Evolutionary conservation across 1,139 yeast genomes (phyloP), one percentile per base, ranked within the genome.

Genomic region (Kodamaea alishanica): DNA sequence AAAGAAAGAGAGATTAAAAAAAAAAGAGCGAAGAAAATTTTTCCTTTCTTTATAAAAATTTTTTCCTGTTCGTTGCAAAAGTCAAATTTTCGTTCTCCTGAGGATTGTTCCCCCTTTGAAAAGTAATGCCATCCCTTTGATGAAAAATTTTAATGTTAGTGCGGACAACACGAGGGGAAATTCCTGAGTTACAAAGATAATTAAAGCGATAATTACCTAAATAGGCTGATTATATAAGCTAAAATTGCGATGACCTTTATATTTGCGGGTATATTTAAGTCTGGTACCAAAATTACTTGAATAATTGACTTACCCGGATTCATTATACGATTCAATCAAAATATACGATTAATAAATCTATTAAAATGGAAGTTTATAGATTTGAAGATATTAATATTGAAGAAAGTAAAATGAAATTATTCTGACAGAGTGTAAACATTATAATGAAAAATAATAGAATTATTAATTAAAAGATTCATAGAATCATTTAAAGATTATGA

Each of bases 21-120:
- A 50, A 52, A 52, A 45, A 41, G 36, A 46, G 47, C 39, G 37
- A 38, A 35, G 48, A 51, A 55, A 56, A 55, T 33, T 39, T 39
- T 39, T 39, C 39, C 25, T 35, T 37, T 36, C 50, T 47, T 54
- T 48, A 35, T 39, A 35, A 35, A 39, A 32, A 32, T 15, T 31
- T 39, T 34, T 39, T 28, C 38, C 38, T 24, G 6, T 12, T 7
- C 28, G 10, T 26, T 26, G 20, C 20, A 15, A 15, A 15, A 15
- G 20, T 15, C 20, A 15, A 15, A 15, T 15, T 15, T 15, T 15
- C 20, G 20, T 4, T 15, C 20, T 15, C 20, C 20, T 15, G 20
- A 15, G 20, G 20, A 15, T 15, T 15, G 20, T 15, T 15, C 20
- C 20, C 20, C 20, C 20, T 15, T 15, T 15, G 20, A 15, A 15